A percentile compares a stretch with the other conserved stretches of the same genome.
Conservation (phyloP, 331 rosid genomes). For the Cydonia oblonga region DNA sequence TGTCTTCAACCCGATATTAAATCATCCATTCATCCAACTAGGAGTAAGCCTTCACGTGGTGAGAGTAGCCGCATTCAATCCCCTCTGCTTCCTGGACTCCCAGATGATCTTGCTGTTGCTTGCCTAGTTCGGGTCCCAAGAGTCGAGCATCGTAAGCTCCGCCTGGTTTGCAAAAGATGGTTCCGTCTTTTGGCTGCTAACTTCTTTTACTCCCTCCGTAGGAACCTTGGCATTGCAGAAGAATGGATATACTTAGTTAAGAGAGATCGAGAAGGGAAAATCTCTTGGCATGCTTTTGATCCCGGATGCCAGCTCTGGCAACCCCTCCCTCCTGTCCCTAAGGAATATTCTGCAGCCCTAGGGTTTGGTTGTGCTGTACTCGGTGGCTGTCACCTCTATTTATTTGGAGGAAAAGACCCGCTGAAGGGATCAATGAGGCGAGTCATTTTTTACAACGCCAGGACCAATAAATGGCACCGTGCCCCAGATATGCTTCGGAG, state of each 20-base stretch:
- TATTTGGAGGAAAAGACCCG: no score
- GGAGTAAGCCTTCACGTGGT: slow-evolving; percentile 59
- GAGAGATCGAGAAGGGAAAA: slow-evolving; percentile 77
- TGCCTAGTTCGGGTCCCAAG: slow-evolving; percentile 78
- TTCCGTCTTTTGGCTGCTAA: slow-evolving; percentile 69
- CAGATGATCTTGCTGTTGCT: slow-evolving; percentile 86
- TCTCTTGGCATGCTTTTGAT: slow-evolving; percentile 89
- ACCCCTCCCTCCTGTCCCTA: neutral
- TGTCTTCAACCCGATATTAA: slow-evolving; percentile 85
- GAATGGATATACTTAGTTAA: slow-evolving; percentile 78
- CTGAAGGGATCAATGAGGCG: no score
- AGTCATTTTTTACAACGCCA: no score
- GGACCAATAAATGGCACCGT: slow-evolving; percentile 79
- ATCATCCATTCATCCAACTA: slow-evolving; percentile 81
- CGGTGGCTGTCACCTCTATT: no score
- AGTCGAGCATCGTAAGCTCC: slow-evolving; percentile 66
- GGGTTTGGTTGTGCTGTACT: no score
- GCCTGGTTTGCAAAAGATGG: slow-evolving; percentile 84
- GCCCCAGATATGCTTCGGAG: slow-evolving; percentile 88
- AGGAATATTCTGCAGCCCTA: no score
- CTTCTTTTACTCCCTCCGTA: slow-evolving; percentile 74
- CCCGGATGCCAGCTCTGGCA: slow-evolving; percentile 78
- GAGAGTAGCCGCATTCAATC: slow-evolving; percentile 69
- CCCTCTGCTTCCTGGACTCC: slow-evolving; percentile 83
- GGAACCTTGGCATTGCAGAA: slow-evolving; percentile 60